Evolutionary conservation across 2,329 filamentous ascomycete species (phyloP).

Genomic region (Colletotrichum caudatum): DNA sequence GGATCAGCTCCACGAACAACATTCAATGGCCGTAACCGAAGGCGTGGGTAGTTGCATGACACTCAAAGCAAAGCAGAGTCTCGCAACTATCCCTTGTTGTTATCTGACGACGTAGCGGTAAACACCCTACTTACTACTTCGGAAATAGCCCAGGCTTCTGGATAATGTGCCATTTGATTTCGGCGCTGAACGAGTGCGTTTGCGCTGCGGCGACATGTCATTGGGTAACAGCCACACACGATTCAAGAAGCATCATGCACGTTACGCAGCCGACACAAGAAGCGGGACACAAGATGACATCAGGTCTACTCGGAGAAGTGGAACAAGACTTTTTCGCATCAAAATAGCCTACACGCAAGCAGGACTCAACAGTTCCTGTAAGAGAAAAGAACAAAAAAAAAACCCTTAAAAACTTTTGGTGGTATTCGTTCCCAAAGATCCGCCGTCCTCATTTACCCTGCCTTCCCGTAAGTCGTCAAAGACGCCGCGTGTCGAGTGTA

Average conservation of each 20-base stretch:
- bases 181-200: neutral
- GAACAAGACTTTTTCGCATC: constrained; percentile 22
- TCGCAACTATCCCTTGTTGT: too few species aligned
- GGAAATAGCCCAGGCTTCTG: neutral
- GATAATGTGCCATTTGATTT: neutral
- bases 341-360: constrained; percentile 24
- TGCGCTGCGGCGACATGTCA: neutral
- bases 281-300: neutral
- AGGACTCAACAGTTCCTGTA: neutral
- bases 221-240: neutral
- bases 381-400: constrained; percentile 24
- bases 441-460: constrained; percentile 17
- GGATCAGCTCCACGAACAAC: too few species aligned
- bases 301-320: neutral
- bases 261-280: neutral
- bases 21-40: too few species aligned
- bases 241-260: neutral
- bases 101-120: too few species aligned
- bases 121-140: too few species aligned
- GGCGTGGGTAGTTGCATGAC: too few species aligned
- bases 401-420: constrained; percentile 27
- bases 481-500: constrained; percentile 21
- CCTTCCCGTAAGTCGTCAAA: constrained; percentile 17
- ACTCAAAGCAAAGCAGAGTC: too few species aligned
- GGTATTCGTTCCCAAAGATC: constrained; percentile 36